These are phyloP conservation scores for Hericium rajendrae DNA, from an alignment of 768 basidiomycete genomes.

Conservation along the genomic window DNA sequence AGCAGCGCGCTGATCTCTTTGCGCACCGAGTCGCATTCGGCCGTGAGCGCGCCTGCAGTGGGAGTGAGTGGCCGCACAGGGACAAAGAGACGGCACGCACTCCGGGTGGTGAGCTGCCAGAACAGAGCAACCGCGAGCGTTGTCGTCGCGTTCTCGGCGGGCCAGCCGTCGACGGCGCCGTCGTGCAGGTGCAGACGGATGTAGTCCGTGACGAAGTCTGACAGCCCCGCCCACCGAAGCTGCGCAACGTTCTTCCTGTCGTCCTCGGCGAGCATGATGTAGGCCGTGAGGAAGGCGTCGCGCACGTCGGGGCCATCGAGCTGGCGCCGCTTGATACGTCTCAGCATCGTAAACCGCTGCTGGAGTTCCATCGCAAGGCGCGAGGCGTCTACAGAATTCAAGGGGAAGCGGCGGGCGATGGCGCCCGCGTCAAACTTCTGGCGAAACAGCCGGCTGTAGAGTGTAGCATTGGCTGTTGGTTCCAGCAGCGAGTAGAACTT, in stretches of 20 bases:
- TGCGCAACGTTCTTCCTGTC: slow-evolving; percentile 7
- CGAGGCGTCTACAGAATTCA: slow-evolving; percentile 27
- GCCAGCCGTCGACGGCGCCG: slow-evolving; percentile 6
- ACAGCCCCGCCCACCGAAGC: slow-evolving; percentile 4
- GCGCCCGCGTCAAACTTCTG: slow-evolving; percentile 56
- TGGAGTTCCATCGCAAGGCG: slow-evolving; percentile 31
- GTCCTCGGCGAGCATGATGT: slow-evolving; percentile 12
- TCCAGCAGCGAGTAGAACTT: slow-evolving; percentile 41
- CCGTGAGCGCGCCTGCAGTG: slow-evolving; percentile 5
- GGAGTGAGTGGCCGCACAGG: not conserved
- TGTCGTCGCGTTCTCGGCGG: slow-evolving; percentile 6
- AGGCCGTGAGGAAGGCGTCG: slow-evolving; percentile 5
- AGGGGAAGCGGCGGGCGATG: slow-evolving; percentile 38
- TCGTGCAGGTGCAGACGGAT: slow-evolving; percentile 2
- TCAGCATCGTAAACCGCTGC: slow-evolving; percentile 6
- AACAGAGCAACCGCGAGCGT: slow-evolving; percentile 12
- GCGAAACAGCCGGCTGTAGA: slow-evolving; percentile 63
- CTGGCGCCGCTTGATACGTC: slow-evolving; percentile 3
- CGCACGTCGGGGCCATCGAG: slow-evolving; percentile 1
- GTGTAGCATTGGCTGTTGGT: slow-evolving; percentile 42
- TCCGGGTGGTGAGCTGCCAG: slow-evolving; percentile 7
- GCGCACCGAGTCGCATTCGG: slow-evolving; percentile 9
- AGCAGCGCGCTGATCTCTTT: slow-evolving; percentile 4
- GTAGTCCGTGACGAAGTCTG: slow-evolving; percentile 4
- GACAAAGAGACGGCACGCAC: not conserved